A percentile compares a stretch with the other conserved stretches of the same genome.
These are phyloP conservation scores for Colletotrichum sp. DNA, from an alignment of 2,329 filamentous ascomycete genomes.

Conservation along the genomic window DNA sequence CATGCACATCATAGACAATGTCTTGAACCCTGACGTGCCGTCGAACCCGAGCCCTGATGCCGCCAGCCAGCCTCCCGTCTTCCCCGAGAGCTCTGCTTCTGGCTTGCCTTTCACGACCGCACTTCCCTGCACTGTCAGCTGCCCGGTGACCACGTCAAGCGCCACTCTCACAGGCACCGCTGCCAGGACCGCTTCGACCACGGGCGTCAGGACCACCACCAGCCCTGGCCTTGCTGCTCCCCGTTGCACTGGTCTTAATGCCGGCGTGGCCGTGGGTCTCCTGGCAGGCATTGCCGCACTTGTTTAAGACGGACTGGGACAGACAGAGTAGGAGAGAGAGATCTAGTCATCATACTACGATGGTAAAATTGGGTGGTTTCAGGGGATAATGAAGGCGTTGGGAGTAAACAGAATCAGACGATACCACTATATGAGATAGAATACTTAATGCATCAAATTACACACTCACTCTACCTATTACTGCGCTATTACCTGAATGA, in stretches of 20 bases:
- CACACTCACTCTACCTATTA: neutral
- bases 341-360: neutral
- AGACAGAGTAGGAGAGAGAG: neutral
- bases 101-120: conserved; percentile 43
- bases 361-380: neutral
- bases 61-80: conserved; percentile 39
- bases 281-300: conserved; percentile 10
- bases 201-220: conserved; percentile 28
- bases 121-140: conserved; percentile 46
- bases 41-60: conserved; percentile 41
- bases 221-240: conserved; percentile 4
- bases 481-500: no score
- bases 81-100: conserved; percentile 24
- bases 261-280: neutral
- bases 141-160: conserved; percentile 36
- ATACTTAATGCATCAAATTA: neutral
- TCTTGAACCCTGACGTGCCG: conserved; percentile 48
- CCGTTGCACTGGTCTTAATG: neutral
- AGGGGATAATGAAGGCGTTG: neutral
- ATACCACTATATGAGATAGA: neutral
- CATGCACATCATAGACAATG: conserved; percentile 61
- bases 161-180: conserved; percentile 21
- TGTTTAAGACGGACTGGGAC: neutral
- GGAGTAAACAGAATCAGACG: neutral
- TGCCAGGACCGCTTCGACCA: conserved; percentile 27